Conservation (phyloP, 73 alveolate genomes). For the Paramecium primaurelia region DNA sequence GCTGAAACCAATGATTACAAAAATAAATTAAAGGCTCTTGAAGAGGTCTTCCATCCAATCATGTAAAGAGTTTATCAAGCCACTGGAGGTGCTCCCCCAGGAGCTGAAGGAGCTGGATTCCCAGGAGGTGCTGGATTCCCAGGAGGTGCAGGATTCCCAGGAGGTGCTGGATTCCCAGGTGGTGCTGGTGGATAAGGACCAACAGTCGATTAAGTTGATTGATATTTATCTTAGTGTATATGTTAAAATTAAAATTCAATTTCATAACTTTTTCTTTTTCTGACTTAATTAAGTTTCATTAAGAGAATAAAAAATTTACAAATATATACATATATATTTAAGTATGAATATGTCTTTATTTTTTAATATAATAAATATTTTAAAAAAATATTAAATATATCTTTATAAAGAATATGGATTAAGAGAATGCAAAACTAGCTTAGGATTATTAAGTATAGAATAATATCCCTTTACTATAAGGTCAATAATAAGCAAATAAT, state of each 20-base stretch:
- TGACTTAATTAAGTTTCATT: background rate
- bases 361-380: background rate
- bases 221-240: constrained; percentile 30
- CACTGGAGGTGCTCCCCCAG: constrained; percentile 87
- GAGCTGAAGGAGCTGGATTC: constrained; percentile 77
- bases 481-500: background rate
- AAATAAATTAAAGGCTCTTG: constrained; percentile 85
- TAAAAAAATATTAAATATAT: background rate
- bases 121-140: constrained; percentile 59
- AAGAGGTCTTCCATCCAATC: constrained; percentile 91
- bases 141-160: constrained; percentile 73
- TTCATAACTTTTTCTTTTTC: background rate
- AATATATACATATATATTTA: background rate
- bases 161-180: constrained; percentile 60
- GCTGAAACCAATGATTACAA: constrained; percentile 83
- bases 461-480: background rate
- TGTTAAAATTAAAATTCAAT: background rate
- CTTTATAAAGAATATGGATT: background rate
- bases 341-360: background rate
- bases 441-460: background rate
- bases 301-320: background rate
- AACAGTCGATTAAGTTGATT: constrained; percentile 64
- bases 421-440: background rate
- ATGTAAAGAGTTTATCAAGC: constrained; percentile 92
- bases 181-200: constrained; percentile 56